These are phyloP conservation scores for Ottelia alismoides DNA, from an alignment of 106 monocot species.

Conservation along the genomic window DNA sequence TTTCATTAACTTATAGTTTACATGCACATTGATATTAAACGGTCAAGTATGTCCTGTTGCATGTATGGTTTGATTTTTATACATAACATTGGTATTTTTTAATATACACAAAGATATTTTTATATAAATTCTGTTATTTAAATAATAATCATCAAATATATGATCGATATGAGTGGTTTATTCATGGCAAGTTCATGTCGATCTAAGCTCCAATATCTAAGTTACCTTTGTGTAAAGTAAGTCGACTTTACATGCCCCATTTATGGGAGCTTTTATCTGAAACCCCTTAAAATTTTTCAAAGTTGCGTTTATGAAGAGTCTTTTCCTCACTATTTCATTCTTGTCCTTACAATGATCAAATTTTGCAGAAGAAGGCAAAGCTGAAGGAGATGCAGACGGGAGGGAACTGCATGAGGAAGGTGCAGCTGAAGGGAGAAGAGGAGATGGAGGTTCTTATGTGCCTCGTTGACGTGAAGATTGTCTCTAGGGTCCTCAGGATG, in stretches of 20 bases:
- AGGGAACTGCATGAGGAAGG: slow-evolving; percentile 31
- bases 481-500: slow-evolving; percentile 77
- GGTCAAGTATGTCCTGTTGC: too few relatives aligned
- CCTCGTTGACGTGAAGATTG: slow-evolving; percentile 77
- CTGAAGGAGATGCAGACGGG: slow-evolving; percentile 51
- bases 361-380: slow-evolving; percentile 68
- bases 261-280: background rate
- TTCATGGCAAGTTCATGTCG: too few relatives aligned
- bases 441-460: slow-evolving; percentile 80
- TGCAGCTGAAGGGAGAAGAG: slow-evolving; percentile 38
- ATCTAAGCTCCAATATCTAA: background rate
- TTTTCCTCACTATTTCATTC: background rate
- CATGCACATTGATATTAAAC: too few relatives aligned
- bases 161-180: too few relatives aligned
- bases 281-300: background rate
- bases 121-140: too few relatives aligned
- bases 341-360: too few relatives aligned
- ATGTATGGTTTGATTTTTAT: too few relatives aligned
- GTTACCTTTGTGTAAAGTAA: background rate
- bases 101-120: too few relatives aligned
- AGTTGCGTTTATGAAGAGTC: background rate
- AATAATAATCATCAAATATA: too few relatives aligned
- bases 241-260: background rate
- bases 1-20: too few relatives aligned
- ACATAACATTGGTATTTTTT: too few relatives aligned